Evolutionary conservation across 2,329 filamentous ascomycete genomes (phyloP), one percentile per base, ranked within the genome.

Genomic region (Chaetomiaceae sp.): DNA sequence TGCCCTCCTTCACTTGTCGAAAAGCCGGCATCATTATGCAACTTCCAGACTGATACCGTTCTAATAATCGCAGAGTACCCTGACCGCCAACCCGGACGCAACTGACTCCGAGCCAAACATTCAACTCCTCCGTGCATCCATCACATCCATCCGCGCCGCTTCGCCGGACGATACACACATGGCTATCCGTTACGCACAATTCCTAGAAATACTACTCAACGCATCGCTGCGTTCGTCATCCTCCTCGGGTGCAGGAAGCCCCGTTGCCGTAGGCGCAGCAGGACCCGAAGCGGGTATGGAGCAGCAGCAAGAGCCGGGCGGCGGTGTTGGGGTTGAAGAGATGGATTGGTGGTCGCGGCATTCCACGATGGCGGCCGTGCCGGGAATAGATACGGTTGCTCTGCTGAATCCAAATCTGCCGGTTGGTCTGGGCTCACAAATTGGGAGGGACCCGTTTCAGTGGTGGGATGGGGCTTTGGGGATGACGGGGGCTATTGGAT

Each of bases 391-490:
- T 43, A 16, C 38, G 11, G 23, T 29, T 10, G 38, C 38, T 9
- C 6, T 23, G 25, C 27, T 43, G n/a, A 43, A 43, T 10, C 11
- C 21, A 9, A 38, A 38, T 30, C 9, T 43, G 25, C 40, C 40
- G n/a, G 27, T 25, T 11, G 40, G 40, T n/a, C 7, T 43, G 25
- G 40, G 14, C 25, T n/a, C 40, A 16, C 40, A 43, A 16, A 43
- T 43, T 30, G 40, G 40, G 10, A 14, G 40, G 27, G 40, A 43
- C 20, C 40, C 40, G n/a, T 43, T 43, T 18, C 27, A 29, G n/a
- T 43, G 40, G 40, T 43, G 40, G 40, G 40, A 43, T 13, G 40
- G 40, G 25, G 40, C 40, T 16, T 43, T 43, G 20, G 40, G 40
- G 10, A 32, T 30, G 40, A 20, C 40, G 21, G 40, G 25, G 20